These are phyloP conservation scores for Drechslerella dactyloides DNA, from an alignment of 2,329 filamentous ascomycete species.

Conservation along the genomic window DNA sequence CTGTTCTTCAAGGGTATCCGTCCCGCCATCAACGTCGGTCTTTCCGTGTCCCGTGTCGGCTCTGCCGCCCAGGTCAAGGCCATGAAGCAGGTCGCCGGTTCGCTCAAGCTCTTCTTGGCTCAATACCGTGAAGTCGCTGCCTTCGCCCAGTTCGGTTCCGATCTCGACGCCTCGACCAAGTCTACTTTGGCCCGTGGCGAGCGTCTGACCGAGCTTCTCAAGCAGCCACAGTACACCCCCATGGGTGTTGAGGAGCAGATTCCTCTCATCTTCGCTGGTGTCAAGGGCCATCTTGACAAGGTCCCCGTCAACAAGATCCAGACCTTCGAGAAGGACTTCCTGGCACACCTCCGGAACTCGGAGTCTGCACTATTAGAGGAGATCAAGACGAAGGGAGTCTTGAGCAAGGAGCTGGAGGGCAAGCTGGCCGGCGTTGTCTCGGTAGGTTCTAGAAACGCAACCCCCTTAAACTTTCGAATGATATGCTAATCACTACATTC, in stretches of 20 bases:
- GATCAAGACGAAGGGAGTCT: slow-evolving; percentile 92
- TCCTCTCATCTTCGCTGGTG: slow-evolving; percentile 98
- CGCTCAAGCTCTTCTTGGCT: slow-evolving; percentile 99
- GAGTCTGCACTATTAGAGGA: slow-evolving; percentile 80
- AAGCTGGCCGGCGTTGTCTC: slow-evolving; percentile 77
- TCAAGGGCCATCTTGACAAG: slow-evolving; percentile 91
- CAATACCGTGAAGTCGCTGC: slow-evolving; percentile 99
- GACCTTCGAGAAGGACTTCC: slow-evolving; percentile 89
- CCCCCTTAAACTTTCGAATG: background rate
- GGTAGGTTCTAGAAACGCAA: slow-evolving; percentile 18
- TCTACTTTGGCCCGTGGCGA: slow-evolving; percentile 98
- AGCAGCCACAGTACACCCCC: slow-evolving; percentile 97
- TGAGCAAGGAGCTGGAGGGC: slow-evolving; percentile 91
- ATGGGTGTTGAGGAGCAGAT: slow-evolving; percentile 99
- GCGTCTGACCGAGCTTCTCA: slow-evolving; percentile 70
- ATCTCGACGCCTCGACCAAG: slow-evolving; percentile 98
- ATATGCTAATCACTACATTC: slow-evolving; percentile 9
- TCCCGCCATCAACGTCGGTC: slow-evolving; percentile 99
- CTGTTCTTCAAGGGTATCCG: slow-evolving; percentile 99
- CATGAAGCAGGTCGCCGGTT: slow-evolving; percentile 99
- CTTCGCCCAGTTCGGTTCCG: slow-evolving; percentile 99
- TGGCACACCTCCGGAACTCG: slow-evolving; percentile 88
- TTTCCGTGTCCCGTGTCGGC: slow-evolving; percentile 99
- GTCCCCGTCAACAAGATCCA: slow-evolving; percentile 92
- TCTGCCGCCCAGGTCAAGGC: slow-evolving; percentile 99